Evolutionary conservation across 2,329 filamentous ascomycete species (phyloP), one percentile per base, ranked within the genome.

Genomic region (Trichoderma brevicompactum): DNA sequence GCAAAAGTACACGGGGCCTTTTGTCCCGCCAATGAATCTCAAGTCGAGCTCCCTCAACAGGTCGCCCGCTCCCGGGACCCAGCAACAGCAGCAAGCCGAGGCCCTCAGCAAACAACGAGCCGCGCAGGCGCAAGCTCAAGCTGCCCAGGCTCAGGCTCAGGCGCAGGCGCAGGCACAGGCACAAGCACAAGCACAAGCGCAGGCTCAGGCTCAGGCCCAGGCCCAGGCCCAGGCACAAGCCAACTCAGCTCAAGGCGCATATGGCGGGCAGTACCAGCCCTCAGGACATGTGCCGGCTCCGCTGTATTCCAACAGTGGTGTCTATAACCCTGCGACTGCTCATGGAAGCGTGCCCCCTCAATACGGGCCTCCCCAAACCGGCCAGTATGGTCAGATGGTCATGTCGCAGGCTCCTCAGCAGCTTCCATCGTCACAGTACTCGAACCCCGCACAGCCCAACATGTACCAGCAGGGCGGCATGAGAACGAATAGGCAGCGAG

Each of bases 11-110:
- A 97, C 94, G 0, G 94, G 93, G 0, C 93, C 94, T 3, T 99
- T 99, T 74, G 92, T 98, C 54, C 95, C 95, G 8, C 94, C 94
- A 2, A 97, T 97, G 93, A 97, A 96, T 74, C 81, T 98, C 66
- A 97, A 97, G 77, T 88, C 92, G 19, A 92, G 91, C 72, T 91
- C 92, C 2, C 83, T 92, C 63, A 94, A 92, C 75, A 87, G 95
- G 73, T 96, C 94, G 19, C 92, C 94, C 13, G 93, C 94, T 6
- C 94, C 94, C 5, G 94, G 94, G 44, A 95, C 96, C 15, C 93
- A 97, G 75, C 94, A 97, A 76, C 95, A 98, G 75, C 92, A 97
- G 75, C 92, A 97, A 78, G 94, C 93, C 15, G 95, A 98, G 75
- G 92, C 94, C 43, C 81, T 96, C 65, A 96, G 92, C 81, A 97